Base-by-base conservation (phyloP, 2,329 filamentous ascomycete species). In the Lachnellula willkommii region DNA sequence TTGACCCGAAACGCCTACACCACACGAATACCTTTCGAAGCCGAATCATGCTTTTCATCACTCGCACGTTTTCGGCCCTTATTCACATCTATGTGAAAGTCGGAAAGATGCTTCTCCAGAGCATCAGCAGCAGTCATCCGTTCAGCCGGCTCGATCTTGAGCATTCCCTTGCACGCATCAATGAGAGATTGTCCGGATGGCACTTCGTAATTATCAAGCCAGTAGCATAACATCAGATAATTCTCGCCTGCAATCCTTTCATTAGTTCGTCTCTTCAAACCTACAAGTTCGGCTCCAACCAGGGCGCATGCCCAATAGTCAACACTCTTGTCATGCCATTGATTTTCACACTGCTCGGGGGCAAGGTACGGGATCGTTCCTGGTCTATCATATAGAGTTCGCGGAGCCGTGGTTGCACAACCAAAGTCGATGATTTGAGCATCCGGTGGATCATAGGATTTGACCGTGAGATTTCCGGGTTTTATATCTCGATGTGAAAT, bases 281-380 rank as follows among this genome's bases (percentile, higher is more conserved):
- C 51, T 37, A 48, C 36, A 8, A 57, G 32, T 39, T 57, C 55
- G 12, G 50, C 37, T 7, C 49, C 60, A 3, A 62, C 58, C 17
- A 62, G 36, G 22, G 58, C 60, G 50, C 47, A 52, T 28, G 61
- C 59, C 61, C 60, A 63, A 24, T 60, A 58, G 49, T 63, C 60
- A 12, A 63, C 61, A 12, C 32, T 46, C 17, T 40, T 46, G 7
- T 47, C 56, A 36, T 63, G 57, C 35, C 50, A 59, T 47, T 55
- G 17, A 2, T 55, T 56, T 14, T 59, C 55, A 20, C 36, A 35
- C 43, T 62, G 57, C 49, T 64, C 62, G 24, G 60, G 62, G 12
- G 62, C 62, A n/a, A 63, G 46, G 42, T 64, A 64, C n/a, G 62
- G 56, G 8, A 64, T 56, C 3, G 62, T 64, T 7, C 62, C 62